These are phyloP conservation scores for Populus hybrid DNA, from an alignment of 441 rosid species.

Conservation along the genomic window DNA sequence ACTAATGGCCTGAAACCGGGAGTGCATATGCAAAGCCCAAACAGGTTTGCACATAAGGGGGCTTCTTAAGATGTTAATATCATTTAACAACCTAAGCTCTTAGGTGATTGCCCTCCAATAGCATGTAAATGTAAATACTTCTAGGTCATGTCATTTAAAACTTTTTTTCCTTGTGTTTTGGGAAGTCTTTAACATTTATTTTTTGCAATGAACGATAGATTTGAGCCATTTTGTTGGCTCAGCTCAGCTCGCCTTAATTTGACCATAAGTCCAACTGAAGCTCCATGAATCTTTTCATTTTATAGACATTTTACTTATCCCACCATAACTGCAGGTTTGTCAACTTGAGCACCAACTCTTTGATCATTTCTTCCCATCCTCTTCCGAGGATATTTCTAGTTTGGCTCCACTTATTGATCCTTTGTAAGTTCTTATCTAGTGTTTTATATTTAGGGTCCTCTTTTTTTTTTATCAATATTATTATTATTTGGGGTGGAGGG, in stretches of 20 bases:
- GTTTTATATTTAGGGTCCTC: background rate
- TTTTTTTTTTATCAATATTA: background rate
- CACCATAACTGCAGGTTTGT: conserved; percentile 65
- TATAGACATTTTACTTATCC: background rate
- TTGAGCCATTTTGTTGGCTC: background rate
- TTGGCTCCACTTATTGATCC: conserved; percentile 94
- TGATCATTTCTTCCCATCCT: conserved; percentile 91
- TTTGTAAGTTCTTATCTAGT: conserved; percentile 51
- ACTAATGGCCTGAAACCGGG: too few species aligned
- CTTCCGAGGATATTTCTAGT: conserved; percentile 80
- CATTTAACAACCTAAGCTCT: too few species aligned
- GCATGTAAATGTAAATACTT: too few species aligned
- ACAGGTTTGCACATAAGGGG: too few species aligned
- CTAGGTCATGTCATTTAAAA: too few species aligned
- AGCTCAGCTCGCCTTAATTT: background rate
- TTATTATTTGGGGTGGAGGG: background rate
- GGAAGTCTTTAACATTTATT: too few species aligned
- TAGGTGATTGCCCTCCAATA: too few species aligned
- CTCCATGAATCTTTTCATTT: background rate
- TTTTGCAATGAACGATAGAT: too few species aligned
- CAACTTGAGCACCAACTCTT: conserved; percentile 96
- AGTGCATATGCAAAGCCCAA: too few species aligned
- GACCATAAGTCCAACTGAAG: background rate
- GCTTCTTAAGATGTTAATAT: too few species aligned
- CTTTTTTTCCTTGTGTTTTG: background rate